A percentile compares a stretch with the other conserved stretches of the same genome.
Evolutionary conservation across 2,329 filamentous ascomycete species (phyloP).

Genomic region (Neonectria magnoliae): DNA sequence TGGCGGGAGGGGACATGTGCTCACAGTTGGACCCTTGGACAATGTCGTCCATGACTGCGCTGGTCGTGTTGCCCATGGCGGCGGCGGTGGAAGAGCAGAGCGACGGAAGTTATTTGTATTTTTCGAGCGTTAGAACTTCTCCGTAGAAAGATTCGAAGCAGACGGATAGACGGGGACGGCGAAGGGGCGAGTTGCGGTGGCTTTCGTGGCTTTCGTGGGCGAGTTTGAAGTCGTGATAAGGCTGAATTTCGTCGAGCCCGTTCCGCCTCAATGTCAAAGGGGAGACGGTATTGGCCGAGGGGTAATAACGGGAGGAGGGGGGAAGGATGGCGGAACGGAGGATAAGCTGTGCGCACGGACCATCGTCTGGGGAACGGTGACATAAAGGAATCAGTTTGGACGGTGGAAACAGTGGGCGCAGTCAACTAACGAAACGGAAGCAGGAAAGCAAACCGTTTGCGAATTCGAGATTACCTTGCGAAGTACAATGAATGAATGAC

Average conservation of each 20-base stretch:
- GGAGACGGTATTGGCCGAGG: slow-evolving; percentile 31
- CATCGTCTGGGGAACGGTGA: neutral
- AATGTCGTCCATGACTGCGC: slow-evolving; percentile 89
- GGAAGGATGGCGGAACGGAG: slow-evolving; percentile 13
- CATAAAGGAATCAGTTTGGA: neutral
- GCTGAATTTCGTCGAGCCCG: slow-evolving; percentile 35
- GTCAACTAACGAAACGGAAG: neutral
- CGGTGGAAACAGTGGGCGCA: neutral
- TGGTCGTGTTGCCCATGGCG: slow-evolving; percentile 75
- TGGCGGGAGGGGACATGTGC: slow-evolving; percentile 32
- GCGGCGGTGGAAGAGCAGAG: neutral
- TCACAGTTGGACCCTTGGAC: slow-evolving; percentile 96
- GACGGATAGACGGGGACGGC: neutral
- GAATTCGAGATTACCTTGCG: neutral
- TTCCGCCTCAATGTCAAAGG: slow-evolving; percentile 12
- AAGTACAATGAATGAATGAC: no score
- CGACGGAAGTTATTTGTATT: neutral
- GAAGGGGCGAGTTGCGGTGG: neutral
- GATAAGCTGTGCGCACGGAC: neutral
- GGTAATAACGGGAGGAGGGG: slow-evolving; percentile 35
- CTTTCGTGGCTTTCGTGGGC: slow-evolving; percentile 16
- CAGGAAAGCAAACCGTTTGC: neutral
- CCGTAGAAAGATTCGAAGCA: neutral
- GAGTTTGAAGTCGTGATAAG: slow-evolving; percentile 40
- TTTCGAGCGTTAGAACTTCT: neutral